Base-by-base conservation (phyloP, 345 rosid genomes). In the Syzygium grande region DNA sequence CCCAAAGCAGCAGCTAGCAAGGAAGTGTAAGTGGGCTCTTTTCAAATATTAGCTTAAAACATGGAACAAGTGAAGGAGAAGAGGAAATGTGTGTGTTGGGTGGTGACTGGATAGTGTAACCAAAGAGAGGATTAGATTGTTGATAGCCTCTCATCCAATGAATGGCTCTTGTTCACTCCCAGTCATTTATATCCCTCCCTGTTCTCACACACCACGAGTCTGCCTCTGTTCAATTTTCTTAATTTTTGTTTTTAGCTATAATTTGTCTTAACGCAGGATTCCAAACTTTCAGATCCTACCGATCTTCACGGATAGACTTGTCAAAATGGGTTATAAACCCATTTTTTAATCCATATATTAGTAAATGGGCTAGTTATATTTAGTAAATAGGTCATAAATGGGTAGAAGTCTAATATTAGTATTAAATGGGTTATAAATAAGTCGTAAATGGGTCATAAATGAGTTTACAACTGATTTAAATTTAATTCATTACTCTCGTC, bases 61-160 rank as follows among this genome's bases (percentile, higher is more conserved):
- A 34, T 43, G 80, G 5, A 73, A 53, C 86, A 84, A 5, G n/a
- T 10, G 41, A 49, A n/a, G 55, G 7, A 65, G 87, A 23, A 27
- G 51, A 52, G 22, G 84, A 14, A 19, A 6, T 30, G 30, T 85
- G 78, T 29, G 80, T 54, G 55, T 85, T 77, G 54, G 86, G 19
- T 43, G 87, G 52, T 56, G 87, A 6, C 16, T 53, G 46, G 53
- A 5, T 46, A 30, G 58, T 7, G 34, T 21, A 61, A 61, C 85
- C 61, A 19, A 58, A 55, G 92, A 87, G 91, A 92, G 95, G 98
- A 96, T 97, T 90, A 94, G 98, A 95, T 94, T 94, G 43, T 91
- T 95, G 98, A 97, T 97, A 97, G 98, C 93, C 92, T 94, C 91
- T 89, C 87, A n/a, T 90, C 88, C 87, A 92, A 84, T 56, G 93